Conservation (phyloP, 2,329 filamentous ascomycete genomes). For the Ophiostoma himal-ulmi region DNA sequence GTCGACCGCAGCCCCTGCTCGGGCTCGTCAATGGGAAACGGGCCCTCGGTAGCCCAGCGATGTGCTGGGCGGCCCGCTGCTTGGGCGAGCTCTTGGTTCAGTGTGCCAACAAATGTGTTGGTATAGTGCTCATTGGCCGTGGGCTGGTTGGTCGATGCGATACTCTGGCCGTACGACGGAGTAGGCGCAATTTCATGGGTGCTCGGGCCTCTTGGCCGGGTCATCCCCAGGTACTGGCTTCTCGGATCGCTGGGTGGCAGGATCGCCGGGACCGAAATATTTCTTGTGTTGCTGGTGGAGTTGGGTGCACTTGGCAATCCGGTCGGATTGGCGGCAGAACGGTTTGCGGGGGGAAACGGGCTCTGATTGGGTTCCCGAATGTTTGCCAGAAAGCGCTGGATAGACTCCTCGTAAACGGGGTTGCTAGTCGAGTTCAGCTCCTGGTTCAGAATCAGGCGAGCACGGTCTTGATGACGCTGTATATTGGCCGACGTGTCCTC, state of each 20-base stretch:
- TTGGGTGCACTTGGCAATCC: neutral
- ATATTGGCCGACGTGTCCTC: neutral
- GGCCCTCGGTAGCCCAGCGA: conserved; percentile 4
- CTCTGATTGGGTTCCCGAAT: conserved; percentile 9
- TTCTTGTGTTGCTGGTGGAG: neutral
- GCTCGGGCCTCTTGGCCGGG: neutral
- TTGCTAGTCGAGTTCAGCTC: neutral
- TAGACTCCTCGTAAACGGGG: neutral
- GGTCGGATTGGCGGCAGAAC: neutral
- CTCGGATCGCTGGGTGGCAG: neutral
- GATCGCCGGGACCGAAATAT: neutral
- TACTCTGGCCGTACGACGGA: conserved; percentile 14
- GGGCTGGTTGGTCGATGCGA: conserved; percentile 1
- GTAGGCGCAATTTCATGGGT: conserved; percentile 12
- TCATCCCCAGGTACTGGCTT: neutral
- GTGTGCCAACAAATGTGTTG: conserved; percentile 8
- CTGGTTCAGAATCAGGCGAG: neutral
- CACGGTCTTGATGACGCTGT: neutral
- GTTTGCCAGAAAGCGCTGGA: conserved; percentile 11
- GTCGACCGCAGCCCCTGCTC: neutral
- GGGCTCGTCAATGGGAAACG: conserved; percentile 7
- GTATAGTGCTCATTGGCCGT: conserved; percentile 11
- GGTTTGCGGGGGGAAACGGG: neutral
- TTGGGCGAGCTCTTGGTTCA: conserved; percentile 6
- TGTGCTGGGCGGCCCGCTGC: neutral